Conservation (phyloP, 345 rosid genomes). For the Melaleuca alternifolia region DNA sequence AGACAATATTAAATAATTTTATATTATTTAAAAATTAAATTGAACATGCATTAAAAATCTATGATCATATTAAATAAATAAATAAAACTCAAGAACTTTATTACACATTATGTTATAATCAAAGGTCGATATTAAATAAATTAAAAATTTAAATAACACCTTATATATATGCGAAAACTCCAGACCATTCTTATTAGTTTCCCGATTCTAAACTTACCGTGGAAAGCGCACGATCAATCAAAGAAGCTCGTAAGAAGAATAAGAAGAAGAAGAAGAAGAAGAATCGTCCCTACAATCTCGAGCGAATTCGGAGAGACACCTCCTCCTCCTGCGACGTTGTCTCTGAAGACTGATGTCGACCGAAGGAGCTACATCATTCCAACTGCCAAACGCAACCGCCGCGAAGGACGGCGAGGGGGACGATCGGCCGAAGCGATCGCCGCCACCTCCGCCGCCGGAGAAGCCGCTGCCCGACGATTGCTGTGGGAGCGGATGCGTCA, state of each 20-base stretch:
- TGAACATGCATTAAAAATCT: too few species aligned
- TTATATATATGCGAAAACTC: too few species aligned
- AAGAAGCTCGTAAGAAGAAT: background rate
- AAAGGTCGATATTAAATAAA: too few species aligned
- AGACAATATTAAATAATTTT: too few species aligned
- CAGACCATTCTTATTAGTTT: too few species aligned
- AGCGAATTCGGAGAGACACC: background rate
- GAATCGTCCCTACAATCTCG: background rate
- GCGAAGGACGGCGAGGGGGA: background rate
- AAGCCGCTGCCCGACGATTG: slow-evolving; percentile 94
- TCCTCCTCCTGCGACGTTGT: background rate
- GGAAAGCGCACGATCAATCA: too few species aligned
- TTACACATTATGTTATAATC: too few species aligned
- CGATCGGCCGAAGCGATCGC: background rate
- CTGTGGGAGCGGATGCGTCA: slow-evolving; percentile 89
- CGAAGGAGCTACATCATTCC: background rate
- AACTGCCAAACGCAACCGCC: background rate
- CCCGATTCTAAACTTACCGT: too few species aligned
- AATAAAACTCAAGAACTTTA: too few species aligned
- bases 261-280: background rate
- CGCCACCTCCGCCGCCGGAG: slow-evolving; percentile 69
- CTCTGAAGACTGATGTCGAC: background rate
- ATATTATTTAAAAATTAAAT: too few species aligned
- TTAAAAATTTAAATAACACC: too few species aligned
- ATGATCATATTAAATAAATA: too few species aligned